These are phyloP conservation scores for Pseudogymnoascus sp. DNA, from an alignment of 2,329 filamentous ascomycete species.

Conservation along the genomic window DNA sequence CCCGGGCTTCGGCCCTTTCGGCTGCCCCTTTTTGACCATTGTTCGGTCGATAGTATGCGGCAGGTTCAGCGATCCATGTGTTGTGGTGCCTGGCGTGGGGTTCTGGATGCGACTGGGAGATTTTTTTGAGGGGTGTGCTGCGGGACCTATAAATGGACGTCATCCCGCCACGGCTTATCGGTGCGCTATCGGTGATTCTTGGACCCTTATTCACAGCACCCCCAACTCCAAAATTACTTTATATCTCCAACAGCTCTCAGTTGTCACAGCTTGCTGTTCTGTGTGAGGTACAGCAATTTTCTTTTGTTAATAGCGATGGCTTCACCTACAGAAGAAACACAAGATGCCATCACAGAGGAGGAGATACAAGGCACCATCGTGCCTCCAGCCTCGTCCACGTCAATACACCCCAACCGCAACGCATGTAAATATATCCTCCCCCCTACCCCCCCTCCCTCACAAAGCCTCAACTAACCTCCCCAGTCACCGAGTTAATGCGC, in stretches of 20 bases:
- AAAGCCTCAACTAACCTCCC: background rate
- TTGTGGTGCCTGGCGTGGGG: background rate
- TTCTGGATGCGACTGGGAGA: background rate
- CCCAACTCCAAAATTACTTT: too few species aligned
- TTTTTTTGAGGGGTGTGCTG: background rate
- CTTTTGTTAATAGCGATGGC: background rate
- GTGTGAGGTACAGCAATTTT: background rate
- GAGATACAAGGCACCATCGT: constrained; percentile 32
- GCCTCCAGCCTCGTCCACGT: constrained; percentile 20
- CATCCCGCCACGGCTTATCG: constrained; percentile 6
- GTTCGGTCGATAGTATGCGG: constrained; percentile 14
- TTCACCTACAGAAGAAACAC: constrained; percentile 3
- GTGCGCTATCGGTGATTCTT: background rate
- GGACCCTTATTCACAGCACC: background rate
- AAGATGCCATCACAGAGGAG: constrained; percentile 36
- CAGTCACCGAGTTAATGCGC: constrained; percentile 45
- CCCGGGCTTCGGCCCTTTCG: constrained; percentile 27
- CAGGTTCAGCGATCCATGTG: constrained; percentile 9
- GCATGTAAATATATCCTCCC: constrained; percentile 32
- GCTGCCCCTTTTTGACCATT: constrained; percentile 30
- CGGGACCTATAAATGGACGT: background rate
- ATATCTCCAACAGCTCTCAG: background rate
- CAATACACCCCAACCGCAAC: constrained; percentile 26
- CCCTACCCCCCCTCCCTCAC: background rate
- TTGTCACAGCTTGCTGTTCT: background rate